Evolutionary conservation across 331 rosid species (phyloP), one percentile per base, ranked within the genome.

Genomic region (Spiraea crenata): DNA sequence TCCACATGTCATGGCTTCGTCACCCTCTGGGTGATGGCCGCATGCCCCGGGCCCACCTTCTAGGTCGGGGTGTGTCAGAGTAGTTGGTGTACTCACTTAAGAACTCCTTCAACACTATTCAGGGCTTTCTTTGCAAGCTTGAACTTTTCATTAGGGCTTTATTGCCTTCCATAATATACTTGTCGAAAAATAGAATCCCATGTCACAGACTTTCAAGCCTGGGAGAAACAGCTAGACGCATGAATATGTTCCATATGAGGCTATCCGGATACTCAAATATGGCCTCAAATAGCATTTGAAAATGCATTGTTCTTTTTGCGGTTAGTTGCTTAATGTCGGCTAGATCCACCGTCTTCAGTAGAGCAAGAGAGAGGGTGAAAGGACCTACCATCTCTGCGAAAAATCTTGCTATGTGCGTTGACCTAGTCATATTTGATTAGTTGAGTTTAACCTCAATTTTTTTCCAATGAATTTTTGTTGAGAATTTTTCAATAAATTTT

Each of bases 341-440:
- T 57, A 90, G 68, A 70, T 87, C 98, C 48, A 87, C 78, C 1
- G 88, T 71, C 82, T 93, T 93, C 85, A 93, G 75, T 50, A 84
- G 90, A 1, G 95, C 75, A 4, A 90, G 87, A 47, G 97, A 87
- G 66, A 93, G 91, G n/a, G 87, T 85, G 81, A 87, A 93, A 39
- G 90, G 77, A 52, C 87, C 77, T 63, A 89, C 76, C 97, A 88
- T 89, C 86, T 93, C 96, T 0, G 91, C 98, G 38, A 85, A 84
- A 66, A 93, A 87, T 81, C 81, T 93, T 17, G 97, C 96, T 0
- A 93, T 86, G 76, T 87, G 89, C 92, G 84, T 84, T 63, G 98
- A 93, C 37, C 92, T 83, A 75, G 75, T n/a, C n/a, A n/a, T n/a
- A n/a, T 25, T 25, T 25, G 31, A 25, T 25, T 25, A 25, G 2